Base-by-base conservation (phyloP, 75 land plant genomes). In the Selaginella moellendorffii region DNA sequence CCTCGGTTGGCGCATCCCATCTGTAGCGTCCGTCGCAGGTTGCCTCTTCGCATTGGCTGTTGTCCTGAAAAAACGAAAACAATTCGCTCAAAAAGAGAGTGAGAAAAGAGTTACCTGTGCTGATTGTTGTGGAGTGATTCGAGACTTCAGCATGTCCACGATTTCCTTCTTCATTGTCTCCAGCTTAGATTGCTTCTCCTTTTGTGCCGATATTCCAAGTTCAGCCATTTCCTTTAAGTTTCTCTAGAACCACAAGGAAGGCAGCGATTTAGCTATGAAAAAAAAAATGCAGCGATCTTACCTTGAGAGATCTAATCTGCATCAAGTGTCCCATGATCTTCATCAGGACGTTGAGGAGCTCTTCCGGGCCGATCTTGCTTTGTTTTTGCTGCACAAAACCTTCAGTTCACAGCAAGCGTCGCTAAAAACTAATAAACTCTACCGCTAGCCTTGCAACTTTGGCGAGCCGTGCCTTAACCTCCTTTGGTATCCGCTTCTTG, bases 391-490 rank as follows among this genome's bases (percentile, higher is more conserved):
- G 77, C 68, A 36, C 46, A 36, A 5, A 5, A 36, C 46, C 5
- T 5, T 36, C 46, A 36, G 46, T 5, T 5, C 5, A 36, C 46
- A 36, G 5, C 14, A 36, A 36, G 14, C 14, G 89, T 71, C 75
- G 76, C 65, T 67, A 65, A 26, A 46, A 54, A 42, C 30, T 10
- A 2, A 36, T 14, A 36, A 36, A 5, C 5, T 36, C n/a, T 72
- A 92, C 97, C 79, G 89, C 84, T 65, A 88, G 67, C 76, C 95
- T 79, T 72, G 97, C 97, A 42, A 92, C 97, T 83, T 92, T 92
- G 29, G 90, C 97, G 71, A 92, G 86, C 79, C 78, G 88, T 64
- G 70, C 79, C 65, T 88, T 92, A 29, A 92, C 72, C 62, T 88
- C 89, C 67, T 66, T 78, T 53, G 97, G 89, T 58, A 92, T 67